Evolutionary conservation across 2,329 filamentous ascomycete species (phyloP).

Genomic region (Colletotrichum sp.): DNA sequence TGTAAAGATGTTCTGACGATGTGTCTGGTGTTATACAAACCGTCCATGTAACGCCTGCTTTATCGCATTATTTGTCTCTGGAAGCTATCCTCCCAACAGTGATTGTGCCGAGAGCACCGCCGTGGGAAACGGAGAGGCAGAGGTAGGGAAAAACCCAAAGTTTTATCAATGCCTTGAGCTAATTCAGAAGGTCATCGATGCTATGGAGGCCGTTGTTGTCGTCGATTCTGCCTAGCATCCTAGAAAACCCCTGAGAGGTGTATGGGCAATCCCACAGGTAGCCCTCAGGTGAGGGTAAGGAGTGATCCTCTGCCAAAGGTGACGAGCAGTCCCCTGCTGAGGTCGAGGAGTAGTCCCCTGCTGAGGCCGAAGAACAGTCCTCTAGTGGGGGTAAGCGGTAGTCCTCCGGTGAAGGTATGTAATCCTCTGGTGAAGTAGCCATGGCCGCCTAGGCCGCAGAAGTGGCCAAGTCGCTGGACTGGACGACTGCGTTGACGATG

Average conservation of each 20-base stretch:
- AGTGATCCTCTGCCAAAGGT: background rate
- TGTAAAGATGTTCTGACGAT: background rate
- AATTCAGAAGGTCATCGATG: no score
- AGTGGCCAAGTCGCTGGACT: background rate
- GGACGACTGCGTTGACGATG: constrained; percentile 14
- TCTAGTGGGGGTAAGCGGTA: background rate
- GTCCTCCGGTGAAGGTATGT: background rate
- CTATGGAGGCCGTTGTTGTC: background rate
- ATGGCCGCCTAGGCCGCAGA: background rate
- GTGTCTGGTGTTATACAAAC: background rate
- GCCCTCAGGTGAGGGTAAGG: background rate
- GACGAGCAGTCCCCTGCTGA: background rate
- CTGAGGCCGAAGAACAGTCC: background rate
- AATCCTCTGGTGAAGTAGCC: background rate
- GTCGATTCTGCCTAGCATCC: background rate
- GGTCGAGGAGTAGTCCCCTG: background rate
- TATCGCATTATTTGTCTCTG: background rate
- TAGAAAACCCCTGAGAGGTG: background rate
- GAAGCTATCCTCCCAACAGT: background rate
- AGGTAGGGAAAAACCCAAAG: accelerated
- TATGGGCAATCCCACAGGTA: background rate
- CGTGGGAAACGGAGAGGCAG: background rate
- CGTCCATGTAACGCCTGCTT: background rate
- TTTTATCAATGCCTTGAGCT: background rate
- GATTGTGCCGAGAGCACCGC: background rate